Evolutionary conservation across 1,284 basidiomycete genomes (phyloP), one percentile per base, ranked within the genome.

Genomic region (Trichosporon inkin): DNA sequence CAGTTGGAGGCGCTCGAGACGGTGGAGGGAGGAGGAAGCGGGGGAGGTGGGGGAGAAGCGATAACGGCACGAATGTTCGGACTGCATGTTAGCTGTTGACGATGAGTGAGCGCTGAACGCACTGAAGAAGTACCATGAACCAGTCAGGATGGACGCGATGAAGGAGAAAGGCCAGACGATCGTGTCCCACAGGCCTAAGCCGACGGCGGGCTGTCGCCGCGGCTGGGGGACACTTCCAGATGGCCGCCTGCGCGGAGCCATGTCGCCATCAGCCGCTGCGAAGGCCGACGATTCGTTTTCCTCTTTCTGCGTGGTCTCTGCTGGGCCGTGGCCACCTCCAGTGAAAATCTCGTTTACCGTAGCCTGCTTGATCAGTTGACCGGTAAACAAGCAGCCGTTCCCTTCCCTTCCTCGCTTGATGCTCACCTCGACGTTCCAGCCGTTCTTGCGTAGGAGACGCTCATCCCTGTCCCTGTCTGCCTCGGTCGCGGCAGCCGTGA

Each of bases 121-220:
- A 78, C 78, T 72, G 47, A 80, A 60, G 54, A 78, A 74, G 57
- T 73, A 76, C 77, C 77, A 80, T 6, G 71, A 65, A 0, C 75
- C 72, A 5, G 69, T 68, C 11, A 80, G 61, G 3, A 78, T 47
- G 2, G 68, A 61, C 28, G 70, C 62, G 3, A 78, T 38, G 14
- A 78, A 62, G 20, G 77, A 61, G 17, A 74, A 60, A 7, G 66
- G 65, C 67, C 73, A 73, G 3, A 75, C 59, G 2, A 71, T 66
- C 40, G 71, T 62, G 7, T 69, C 71, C 38, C 63, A 65, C 35
- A 62, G 35, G 28, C 55, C 54, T 22, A 59, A 36, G 17, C 55
- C 60, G 11, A 58, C 57, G 3, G 32, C 20, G 5, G 56, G 56
- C 1, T 56, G 58, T 4, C 60, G 54, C 10, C 49, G 24, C 19